A percentile compares a stretch with the other conserved stretches of the same genome.
Evolutionary conservation across 2,329 filamentous ascomycete species (phyloP).

Genomic region (Plenodomus tracheiphilus): DNA sequence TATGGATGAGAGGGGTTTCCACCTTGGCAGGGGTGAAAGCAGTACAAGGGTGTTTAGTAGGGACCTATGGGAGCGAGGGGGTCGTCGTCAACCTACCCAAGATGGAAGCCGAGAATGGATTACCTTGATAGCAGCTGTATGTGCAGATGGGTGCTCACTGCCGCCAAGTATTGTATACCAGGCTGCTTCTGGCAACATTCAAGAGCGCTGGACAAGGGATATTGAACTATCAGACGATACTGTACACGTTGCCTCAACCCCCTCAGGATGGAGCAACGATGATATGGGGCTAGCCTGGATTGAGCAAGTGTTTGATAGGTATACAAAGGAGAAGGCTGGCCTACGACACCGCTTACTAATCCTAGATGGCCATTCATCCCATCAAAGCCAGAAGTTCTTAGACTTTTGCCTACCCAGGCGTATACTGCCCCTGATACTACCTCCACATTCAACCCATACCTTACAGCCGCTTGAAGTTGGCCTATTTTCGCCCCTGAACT

Average conservation of each 20-base stretch:
- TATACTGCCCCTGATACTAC: background rate
- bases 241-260: background rate
- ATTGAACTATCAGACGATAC: background rate
- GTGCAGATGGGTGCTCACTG: background rate
- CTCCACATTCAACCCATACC: background rate
- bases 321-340: background rate
- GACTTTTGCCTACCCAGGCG: background rate
- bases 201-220: background rate
- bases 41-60: background rate
- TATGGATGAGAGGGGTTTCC: background rate
- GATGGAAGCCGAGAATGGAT: constrained; percentile 5
- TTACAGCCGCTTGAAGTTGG: background rate
- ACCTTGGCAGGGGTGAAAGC: background rate
- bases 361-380: background rate
- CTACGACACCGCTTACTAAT: background rate
- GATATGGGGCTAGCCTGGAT: background rate
- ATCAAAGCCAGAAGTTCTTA: background rate
- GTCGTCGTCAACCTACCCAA: background rate
- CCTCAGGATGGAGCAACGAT: background rate
- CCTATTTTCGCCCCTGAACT: background rate
- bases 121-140: background rate
- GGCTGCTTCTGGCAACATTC: background rate
- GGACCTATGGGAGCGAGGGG: background rate
- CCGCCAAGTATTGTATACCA: background rate
- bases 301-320: background rate